These are phyloP conservation scores for Malus asiatica DNA, from an alignment of 306 rosid genomes.

Conservation along the genomic window DNA sequence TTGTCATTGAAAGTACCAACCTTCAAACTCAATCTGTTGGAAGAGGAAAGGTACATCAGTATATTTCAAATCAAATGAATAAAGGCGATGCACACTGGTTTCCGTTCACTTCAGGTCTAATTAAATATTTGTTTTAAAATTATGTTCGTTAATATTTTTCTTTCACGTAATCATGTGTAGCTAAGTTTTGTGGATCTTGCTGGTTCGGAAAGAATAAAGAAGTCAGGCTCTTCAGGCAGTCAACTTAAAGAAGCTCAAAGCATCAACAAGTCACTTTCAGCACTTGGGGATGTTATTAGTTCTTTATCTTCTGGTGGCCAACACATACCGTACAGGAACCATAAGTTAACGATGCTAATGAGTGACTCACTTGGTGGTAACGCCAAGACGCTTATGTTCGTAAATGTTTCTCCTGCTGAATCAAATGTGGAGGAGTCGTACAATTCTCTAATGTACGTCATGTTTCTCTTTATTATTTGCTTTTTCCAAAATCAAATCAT, in stretches of 20 bases:
- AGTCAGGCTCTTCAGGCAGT: constrained; percentile 83
- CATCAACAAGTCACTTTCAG: constrained; percentile 93
- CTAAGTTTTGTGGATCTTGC: constrained; percentile 98
- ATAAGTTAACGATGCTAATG: constrained; percentile 93
- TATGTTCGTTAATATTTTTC: background rate
- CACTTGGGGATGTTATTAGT: constrained; percentile 88
- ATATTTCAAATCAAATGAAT: background rate
- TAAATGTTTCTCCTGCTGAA: constrained; percentile 77
- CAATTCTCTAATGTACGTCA: constrained; percentile 75
- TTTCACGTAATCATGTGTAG: constrained; percentile 26
- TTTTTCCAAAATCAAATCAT: background rate
- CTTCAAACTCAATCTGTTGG: constrained; percentile 87
- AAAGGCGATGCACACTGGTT: background rate
- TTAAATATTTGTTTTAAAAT: background rate
- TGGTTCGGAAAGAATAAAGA: constrained; percentile 89
- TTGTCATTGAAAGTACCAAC: constrained; percentile 79
- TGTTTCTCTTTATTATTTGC: background rate
- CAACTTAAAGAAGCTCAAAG: constrained; percentile 98
- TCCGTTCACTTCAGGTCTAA: background rate
- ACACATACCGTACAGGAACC: constrained; percentile 91
- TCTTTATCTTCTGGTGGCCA: constrained; percentile 80
- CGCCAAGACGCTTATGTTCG: constrained; percentile 95
- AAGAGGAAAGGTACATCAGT: constrained; percentile 74
- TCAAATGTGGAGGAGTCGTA: constrained; percentile 89
- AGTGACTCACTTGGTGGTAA: constrained; percentile 96